phyloP scores from a whole-genome alignment of 1,284 basidiomycete genomes.

The Cryptococcus sp. region DNA sequence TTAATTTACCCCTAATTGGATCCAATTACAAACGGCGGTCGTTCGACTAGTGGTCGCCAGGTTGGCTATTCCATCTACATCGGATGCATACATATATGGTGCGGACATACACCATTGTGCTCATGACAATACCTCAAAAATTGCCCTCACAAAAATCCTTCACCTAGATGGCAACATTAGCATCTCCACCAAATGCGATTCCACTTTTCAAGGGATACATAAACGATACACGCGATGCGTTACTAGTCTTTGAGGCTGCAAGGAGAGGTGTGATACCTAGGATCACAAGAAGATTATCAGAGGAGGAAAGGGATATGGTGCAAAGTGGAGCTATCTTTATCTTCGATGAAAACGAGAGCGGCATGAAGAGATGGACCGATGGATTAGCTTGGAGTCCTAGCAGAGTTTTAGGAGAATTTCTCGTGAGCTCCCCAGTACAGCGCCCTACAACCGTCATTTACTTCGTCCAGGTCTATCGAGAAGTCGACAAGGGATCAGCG shows the following conservation, averaged over 20 bases:
- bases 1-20: no score
- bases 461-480: slow-evolving; percentile 67
- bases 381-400: slow-evolving; percentile 78
- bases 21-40: no score
- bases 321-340: slow-evolving; percentile 92
- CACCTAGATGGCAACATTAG: neutral
- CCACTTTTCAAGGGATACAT: slow-evolving; percentile 90
- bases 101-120: no score
- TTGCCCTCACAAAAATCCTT: no score
- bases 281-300: slow-evolving; percentile 88
- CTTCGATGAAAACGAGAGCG: slow-evolving; percentile 94
- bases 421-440: slow-evolving; percentile 49
- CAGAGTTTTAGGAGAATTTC: slow-evolving; percentile 78
- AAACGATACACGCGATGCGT: slow-evolving; percentile 88
- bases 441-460: neutral
- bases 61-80: no score
- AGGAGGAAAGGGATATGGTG: slow-evolving; percentile 88
- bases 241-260: slow-evolving; percentile 92
- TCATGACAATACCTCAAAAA: no score
- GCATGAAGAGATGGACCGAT: slow-evolving; percentile 98
- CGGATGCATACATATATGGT: no score
- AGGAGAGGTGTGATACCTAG: slow-evolving; percentile 82
- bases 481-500: slow-evolving; percentile 83
- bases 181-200: slow-evolving; percentile 53
- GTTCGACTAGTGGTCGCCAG: no score